Evolutionary conservation across 2,329 filamentous ascomycete genomes (phyloP).

Genomic region (Hirsutella rhossiliensis): DNA sequence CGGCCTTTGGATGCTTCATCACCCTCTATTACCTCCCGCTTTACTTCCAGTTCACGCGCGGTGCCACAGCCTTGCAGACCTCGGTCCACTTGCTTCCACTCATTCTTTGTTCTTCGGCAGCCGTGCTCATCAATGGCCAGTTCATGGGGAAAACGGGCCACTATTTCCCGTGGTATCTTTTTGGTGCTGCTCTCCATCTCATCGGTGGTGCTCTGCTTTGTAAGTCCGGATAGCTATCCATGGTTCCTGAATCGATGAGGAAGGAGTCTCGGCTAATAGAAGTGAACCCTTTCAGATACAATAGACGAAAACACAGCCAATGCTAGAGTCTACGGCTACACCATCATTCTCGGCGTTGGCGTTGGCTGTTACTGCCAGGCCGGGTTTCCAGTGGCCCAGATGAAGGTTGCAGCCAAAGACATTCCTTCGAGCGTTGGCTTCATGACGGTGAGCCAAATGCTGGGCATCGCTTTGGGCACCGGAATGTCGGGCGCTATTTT

Average conservation of each 20-base stretch:
- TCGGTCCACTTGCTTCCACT: slow-evolving; percentile 27
- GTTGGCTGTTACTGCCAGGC: slow-evolving; percentile 22
- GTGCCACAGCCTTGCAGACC: slow-evolving; percentile 24
- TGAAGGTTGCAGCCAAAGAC: slow-evolving; percentile 14
- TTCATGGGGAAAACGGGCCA: slow-evolving; percentile 21
- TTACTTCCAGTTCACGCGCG: slow-evolving; percentile 33
- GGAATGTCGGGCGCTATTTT: slow-evolving; percentile 22
- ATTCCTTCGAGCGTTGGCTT: slow-evolving; percentile 20
- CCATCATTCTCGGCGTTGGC: slow-evolving; percentile 26
- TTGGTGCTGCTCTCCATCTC: slow-evolving; percentile 18
- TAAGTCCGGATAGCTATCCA: not conserved
- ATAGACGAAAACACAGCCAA: slow-evolving; percentile 2
- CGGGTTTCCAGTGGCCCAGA: slow-evolving; percentile 21
- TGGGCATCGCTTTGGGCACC: slow-evolving; percentile 18
- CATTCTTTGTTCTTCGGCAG: slow-evolving; percentile 21
- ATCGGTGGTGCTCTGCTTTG: slow-evolving; percentile 21
- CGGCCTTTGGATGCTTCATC: slow-evolving; percentile 13
- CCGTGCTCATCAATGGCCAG: slow-evolving; percentile 22
- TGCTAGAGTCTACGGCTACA: slow-evolving; percentile 19
- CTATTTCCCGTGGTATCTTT: slow-evolving; percentile 26
- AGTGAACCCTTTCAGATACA: not conserved
- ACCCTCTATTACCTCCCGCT: slow-evolving; percentile 35
- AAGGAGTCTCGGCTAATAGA: not conserved
- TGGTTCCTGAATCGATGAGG: no score
- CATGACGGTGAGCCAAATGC: slow-evolving; percentile 20